Evolutionary conservation across 495 filamentous ascomycete genomes (phyloP).

Genomic region (Trichoderma parareesei): DNA sequence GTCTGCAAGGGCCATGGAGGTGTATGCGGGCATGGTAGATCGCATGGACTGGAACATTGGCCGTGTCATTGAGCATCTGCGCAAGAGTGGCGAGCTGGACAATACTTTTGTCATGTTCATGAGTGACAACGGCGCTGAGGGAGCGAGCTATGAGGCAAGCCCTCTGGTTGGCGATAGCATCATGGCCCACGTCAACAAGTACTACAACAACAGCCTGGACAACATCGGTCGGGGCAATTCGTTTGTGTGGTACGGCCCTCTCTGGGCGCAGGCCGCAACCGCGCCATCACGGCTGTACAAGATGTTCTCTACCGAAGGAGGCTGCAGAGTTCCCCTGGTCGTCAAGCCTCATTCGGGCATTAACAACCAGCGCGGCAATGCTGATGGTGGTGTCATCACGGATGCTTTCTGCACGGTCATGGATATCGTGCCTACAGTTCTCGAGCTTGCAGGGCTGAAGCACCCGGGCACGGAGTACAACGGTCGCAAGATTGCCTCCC

Average conservation of each 20-base stretch:
- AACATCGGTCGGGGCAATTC: slow-evolving; percentile 54
- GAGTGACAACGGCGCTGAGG: slow-evolving; percentile 60
- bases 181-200: slow-evolving; percentile 48
- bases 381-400: slow-evolving; percentile 34
- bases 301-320: slow-evolving; percentile 55
- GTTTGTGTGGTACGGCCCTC: slow-evolving; percentile 59
- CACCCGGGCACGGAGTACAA: slow-evolving; percentile 48
- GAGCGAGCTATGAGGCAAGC: slow-evolving; percentile 51
- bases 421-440: slow-evolving; percentile 53
- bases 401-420: slow-evolving; percentile 55
- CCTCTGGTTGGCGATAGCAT: slow-evolving; percentile 41
- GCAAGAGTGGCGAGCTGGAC: slow-evolving; percentile 49
- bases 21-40: slow-evolving; percentile 57
- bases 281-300: slow-evolving; percentile 56
- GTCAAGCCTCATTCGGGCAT: not conserved
- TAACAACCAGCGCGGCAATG: slow-evolving; percentile 30
- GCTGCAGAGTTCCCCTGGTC: slow-evolving; percentile 51
- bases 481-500: slow-evolving; percentile 43
- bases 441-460: slow-evolving; percentile 51
- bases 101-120: slow-evolving; percentile 59
- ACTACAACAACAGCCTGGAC: slow-evolving; percentile 53
- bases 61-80: slow-evolving; percentile 47
- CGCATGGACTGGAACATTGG: slow-evolving; percentile 54
- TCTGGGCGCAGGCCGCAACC: slow-evolving; percentile 57
- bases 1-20: slow-evolving; percentile 50